Evolutionary conservation across 192 early-diverging fungal species (phyloP), one percentile per base, ranked within the genome.

Genomic region (Backusella sp.): DNA sequence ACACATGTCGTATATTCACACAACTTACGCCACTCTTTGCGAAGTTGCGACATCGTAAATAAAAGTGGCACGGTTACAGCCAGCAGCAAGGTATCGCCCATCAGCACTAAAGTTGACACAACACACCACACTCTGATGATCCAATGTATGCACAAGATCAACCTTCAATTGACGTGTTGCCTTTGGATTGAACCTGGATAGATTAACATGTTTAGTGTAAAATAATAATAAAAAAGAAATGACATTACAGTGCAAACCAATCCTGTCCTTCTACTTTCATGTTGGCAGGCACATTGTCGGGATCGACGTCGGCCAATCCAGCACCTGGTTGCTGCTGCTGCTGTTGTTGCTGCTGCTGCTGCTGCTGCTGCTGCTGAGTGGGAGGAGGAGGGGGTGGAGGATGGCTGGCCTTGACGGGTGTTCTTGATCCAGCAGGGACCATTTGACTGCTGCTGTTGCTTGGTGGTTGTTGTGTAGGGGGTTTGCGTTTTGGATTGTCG

Each of bases 61-160:
- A 78, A 92, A 92, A 12, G 97, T 93, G 32, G 87, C 90, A 34
- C 92, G 91, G 81, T 98, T 99, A 84, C 95, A 97, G 14, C 97
- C 97, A 9, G 97, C 96, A 34, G 96, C 97, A 56, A 99, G 89
- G 67, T 88, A 92, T 80, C 91, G 90, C 56, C 97, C 97, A 80
- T 98, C 96, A 19, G 91, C 87, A 71, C 95, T 97, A 76, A 99
- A 99, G 73, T 94, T 94, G 56, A 98, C 96, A 80, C 96, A 99
- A 84, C 97, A 99, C 7, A 99, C 97, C 19, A 99, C 97, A 78
- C 94, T 95, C 0, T 77, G 72, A 66, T 88, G 88, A 8, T 88
- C 88, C 73, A 88, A 75, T 6, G 87, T 86, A 62, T 89, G 87
- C 39, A 93, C 79, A 56, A 91, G 77, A 66, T 92, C 91, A 14